These are phyloP conservation scores for Fusarium marasasianum DNA, from an alignment of 2,329 filamentous ascomycete genomes.

Conservation along the genomic window DNA sequence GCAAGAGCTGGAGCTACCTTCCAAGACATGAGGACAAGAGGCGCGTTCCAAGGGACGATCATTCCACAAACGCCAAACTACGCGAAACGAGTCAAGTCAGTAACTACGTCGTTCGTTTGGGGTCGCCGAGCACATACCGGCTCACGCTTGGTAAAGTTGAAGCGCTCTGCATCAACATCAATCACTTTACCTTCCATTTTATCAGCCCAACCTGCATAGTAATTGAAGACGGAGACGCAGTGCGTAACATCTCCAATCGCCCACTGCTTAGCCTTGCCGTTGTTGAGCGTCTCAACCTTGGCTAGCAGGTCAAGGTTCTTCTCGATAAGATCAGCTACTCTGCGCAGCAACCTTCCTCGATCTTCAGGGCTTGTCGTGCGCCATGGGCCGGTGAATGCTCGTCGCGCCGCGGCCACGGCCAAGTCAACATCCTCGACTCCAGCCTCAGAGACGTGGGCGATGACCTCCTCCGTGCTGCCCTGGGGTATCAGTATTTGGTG, in stretches of 20 bases:
- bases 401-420: neutral
- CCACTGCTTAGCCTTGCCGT: neutral
- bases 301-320: neutral
- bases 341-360: neutral
- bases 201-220: neutral
- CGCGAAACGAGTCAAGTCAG: rapidly evolving
- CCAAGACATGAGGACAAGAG: neutral
- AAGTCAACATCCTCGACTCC: neutral
- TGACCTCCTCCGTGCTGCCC: neutral
- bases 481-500: rapidly evolving
- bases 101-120: rapidly evolving
- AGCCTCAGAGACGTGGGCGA: neutral
- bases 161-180: neutral
- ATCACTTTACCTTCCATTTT: neutral
- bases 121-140: neutral
- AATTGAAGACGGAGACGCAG: neutral
- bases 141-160: neutral
- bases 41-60: neutral
- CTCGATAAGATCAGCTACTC: neutral
- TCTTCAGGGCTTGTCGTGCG: neutral
- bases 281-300: neutral
- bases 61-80: neutral
- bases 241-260: neutral
- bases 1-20: neutral
- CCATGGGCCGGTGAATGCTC: neutral